phyloP scores from a whole-genome alignment of 805 yeast genomes.

The Pichia pseudocactophila region DNA sequence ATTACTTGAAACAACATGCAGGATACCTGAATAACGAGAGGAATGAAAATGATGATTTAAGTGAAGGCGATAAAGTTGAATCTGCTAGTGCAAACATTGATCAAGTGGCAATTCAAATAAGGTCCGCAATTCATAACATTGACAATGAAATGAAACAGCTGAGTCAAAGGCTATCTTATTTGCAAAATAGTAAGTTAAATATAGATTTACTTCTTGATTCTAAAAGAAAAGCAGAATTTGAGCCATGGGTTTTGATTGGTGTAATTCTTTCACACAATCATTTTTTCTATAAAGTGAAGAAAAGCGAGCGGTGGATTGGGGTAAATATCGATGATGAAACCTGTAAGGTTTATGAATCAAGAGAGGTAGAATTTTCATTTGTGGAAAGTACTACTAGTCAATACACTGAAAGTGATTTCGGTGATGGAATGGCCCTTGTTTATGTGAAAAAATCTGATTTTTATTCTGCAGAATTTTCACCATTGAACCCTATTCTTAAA shows the following conservation, averaged over 20 bases:
- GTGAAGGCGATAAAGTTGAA: conserved; percentile 9
- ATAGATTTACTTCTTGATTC: conserved; percentile 21
- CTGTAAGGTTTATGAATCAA: conserved; percentile 19
- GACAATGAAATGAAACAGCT: conserved; percentile 12
- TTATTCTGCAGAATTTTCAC: conserved; percentile 2
- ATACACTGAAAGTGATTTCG: conserved; percentile 20
- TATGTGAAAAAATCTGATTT: conserved; percentile 27
- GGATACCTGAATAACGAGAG: not conserved
- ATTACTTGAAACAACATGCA: conserved; percentile 14
- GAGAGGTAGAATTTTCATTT: conserved; percentile 18
- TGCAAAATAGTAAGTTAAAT: conserved; percentile 20
- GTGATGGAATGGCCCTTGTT: conserved; percentile 26
- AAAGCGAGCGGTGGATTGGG: conserved; percentile 23
- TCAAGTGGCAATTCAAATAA: conserved; percentile 1
- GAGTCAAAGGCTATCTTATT: conserved; percentile 11
- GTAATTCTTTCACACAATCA: conserved; percentile 26
- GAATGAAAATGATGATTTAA: conserved; percentile 5
- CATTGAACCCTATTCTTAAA: conserved; percentile 20
- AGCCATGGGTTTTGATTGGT: conserved; percentile 33
- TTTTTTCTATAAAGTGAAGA: conserved; percentile 24
- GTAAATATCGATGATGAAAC: conserved; percentile 23
- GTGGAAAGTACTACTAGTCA: conserved; percentile 17
- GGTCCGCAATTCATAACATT: conserved; percentile 3
- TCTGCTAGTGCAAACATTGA: conserved; percentile 11
- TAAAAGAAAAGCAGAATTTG: conserved; percentile 16